A percentile compares a stretch with the other conserved stretches of the same genome.
These are phyloP conservation scores for Eleusine coracana DNA, from an alignment of 176 grass and related monocot species.

Conservation along the genomic window DNA sequence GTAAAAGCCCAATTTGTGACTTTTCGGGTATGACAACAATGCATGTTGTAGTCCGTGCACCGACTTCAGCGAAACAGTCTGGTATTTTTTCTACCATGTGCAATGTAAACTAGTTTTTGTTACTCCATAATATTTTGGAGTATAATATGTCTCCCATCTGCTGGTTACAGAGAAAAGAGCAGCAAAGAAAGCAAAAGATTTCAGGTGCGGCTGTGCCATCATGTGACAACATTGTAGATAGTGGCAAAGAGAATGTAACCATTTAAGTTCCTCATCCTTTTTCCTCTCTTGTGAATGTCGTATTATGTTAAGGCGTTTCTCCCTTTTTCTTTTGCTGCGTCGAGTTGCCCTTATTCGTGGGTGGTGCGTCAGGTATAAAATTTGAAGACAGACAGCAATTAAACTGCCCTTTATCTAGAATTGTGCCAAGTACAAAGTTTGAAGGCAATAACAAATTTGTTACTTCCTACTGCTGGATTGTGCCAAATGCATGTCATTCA, in stretches of 20 bases:
- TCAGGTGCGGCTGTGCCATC: conserved; percentile 62
- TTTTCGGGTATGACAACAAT: conserved; percentile 68
- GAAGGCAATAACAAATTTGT: neutral
- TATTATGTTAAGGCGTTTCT: neutral
- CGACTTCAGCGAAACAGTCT: conserved; percentile 47
- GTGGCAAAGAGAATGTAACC: conserved; percentile 39
- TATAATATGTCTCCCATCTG: conserved; percentile 26
- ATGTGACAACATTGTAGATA: conserved; percentile 50
- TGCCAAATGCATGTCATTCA: neutral
- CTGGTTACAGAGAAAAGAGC: conserved; percentile 51
- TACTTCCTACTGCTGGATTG: no score
- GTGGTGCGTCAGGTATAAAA: conserved; percentile 31
- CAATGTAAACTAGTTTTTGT: neutral
- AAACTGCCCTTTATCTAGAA: conserved; percentile 19
- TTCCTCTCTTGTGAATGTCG: no score
- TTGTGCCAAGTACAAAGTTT: conserved; percentile 26
- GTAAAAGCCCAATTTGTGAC: conserved; percentile 57
- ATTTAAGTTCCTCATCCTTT: no score
- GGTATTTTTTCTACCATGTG: conserved; percentile 31
- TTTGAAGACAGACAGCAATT: neutral
- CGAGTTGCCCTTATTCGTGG: conserved; percentile 14
- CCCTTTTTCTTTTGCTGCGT: neutral
- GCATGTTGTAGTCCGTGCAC: conserved; percentile 62
- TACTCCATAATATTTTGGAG: neutral
- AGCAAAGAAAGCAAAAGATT: conserved; percentile 50